Conservation (phyloP, 331 rosid genomes). For the Prunus yedoensis region DNA sequence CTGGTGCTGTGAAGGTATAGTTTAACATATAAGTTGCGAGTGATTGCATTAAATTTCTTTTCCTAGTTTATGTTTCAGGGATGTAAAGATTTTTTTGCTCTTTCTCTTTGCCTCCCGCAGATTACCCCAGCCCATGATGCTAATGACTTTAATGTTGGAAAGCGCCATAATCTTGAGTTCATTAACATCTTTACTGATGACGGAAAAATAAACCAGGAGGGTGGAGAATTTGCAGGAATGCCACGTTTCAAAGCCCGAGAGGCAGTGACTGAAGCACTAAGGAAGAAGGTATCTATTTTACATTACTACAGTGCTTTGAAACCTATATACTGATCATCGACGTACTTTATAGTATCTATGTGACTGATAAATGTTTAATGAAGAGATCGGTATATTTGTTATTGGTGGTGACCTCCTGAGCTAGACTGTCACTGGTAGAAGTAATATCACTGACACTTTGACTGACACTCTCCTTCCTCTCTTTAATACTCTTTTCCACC, state of each 20-base stretch:
- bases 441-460: background rate
- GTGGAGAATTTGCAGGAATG: conserved; percentile 85
- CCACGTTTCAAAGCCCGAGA: conserved; percentile 86
- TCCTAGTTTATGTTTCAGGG: conserved; percentile 15
- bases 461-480: background rate
- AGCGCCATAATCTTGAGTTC: conserved; percentile 78
- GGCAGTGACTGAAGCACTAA: conserved; percentile 66
- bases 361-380: background rate
- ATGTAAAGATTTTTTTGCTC: background rate
- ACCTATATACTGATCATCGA: background rate
- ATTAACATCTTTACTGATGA: conserved; percentile 83
- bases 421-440: background rate
- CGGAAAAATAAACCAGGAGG: conserved; percentile 84
- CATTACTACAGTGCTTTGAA: background rate
- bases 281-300: conserved; percentile 62
- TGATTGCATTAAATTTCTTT: conserved; percentile 12
- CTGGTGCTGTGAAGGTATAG: conserved; percentile 97
- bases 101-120: conserved; percentile 41
- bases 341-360: background rate
- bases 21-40: conserved; percentile 7
- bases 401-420: conserved; percentile 27
- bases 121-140: conserved; percentile 99
- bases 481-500: background rate
- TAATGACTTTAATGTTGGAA: conserved; percentile 91
- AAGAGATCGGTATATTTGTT: background rate